Percentiles rank a stretch among this genome's conserved stretches.
phyloP scores from a whole-genome alignment of 805 yeast species.

The Zygotorulaspora florentina region DNA sequence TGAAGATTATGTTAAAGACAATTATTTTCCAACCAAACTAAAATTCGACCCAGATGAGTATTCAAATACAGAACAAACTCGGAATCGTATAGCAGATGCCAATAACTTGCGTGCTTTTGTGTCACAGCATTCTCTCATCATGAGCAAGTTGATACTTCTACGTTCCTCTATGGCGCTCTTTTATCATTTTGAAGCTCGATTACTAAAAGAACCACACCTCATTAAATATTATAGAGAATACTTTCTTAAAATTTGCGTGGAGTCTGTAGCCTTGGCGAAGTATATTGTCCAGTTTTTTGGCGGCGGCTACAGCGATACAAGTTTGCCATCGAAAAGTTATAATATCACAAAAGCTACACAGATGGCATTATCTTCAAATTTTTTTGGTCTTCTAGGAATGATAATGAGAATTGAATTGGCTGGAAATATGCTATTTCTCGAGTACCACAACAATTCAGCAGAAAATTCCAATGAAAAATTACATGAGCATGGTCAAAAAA shows the following conservation, averaged over 20 bases:
- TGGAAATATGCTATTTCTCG: conserved; percentile 16
- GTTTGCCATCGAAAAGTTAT: conserved; percentile 21
- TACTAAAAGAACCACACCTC: conserved; percentile 11
- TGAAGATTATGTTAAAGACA: conserved; percentile 21
- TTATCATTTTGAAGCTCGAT: conserved; percentile 27
- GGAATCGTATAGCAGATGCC: conserved; percentile 2
- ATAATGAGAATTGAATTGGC: conserved; percentile 27
- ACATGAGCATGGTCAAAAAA: conserved; percentile 12
- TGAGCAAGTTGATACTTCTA: conserved; percentile 24
- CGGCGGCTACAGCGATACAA: conserved; percentile 18
- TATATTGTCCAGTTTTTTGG: conserved; percentile 24
- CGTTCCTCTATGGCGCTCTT: conserved; percentile 30
- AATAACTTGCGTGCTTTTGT: conserved; percentile 16
- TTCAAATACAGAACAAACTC: neutral
- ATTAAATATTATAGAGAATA: conserved; percentile 22
- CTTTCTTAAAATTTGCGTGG: conserved; percentile 19
- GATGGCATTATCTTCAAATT: conserved; percentile 26
- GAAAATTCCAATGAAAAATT: conserved; percentile 1
- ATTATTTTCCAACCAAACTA: conserved; percentile 2
- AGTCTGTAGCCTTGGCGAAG: conserved; percentile 18
- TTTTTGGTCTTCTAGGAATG: conserved; percentile 26
- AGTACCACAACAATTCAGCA: conserved; percentile 11
- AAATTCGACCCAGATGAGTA: conserved; percentile 8
- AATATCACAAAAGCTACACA: conserved; percentile 28
- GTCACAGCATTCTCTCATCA: conserved; percentile 25